Conservation (phyloP, 2,329 filamentous ascomycete species). For the Apiospora marii region DNA sequence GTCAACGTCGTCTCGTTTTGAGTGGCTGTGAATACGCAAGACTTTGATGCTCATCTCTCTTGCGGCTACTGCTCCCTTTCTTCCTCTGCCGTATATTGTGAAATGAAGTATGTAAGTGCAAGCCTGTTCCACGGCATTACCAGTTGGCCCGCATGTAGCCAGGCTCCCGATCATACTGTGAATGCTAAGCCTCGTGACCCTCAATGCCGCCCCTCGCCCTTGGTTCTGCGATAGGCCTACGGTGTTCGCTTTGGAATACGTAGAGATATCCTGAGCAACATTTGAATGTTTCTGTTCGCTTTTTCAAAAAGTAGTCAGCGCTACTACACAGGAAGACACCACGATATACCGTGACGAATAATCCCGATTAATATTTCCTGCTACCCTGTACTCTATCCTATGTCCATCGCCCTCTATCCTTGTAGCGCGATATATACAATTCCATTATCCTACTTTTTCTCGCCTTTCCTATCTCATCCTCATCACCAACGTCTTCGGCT, state of each 20-base stretch:
- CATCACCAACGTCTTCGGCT: not conserved
- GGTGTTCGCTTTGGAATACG: no score
- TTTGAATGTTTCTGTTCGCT: no score
- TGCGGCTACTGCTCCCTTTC: not conserved
- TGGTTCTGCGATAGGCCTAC: no score
- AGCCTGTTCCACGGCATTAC: no score
- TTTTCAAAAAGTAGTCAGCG: no score
- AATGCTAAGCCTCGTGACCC: no score
- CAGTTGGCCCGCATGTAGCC: no score
- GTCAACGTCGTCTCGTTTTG: not conserved
- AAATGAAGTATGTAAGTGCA: not conserved
- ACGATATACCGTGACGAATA: no score
- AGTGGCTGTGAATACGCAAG: constrained; percentile 7
- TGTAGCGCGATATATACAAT: not conserved
- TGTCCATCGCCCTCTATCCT: not conserved
- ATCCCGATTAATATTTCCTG: not conserved
- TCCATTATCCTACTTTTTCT: not conserved
- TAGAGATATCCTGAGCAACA: no score
- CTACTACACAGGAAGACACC: no score
- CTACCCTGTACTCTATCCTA: not conserved
- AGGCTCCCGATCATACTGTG: no score
- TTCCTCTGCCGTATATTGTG: not conserved
- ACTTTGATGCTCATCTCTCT: constrained; percentile 7
- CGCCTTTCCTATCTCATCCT: constrained; percentile 6
- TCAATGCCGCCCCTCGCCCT: no score